phyloP scores from a whole-genome alignment of 192 early-diverging fungal species.

The Gamsiella multidivaricata region DNA sequence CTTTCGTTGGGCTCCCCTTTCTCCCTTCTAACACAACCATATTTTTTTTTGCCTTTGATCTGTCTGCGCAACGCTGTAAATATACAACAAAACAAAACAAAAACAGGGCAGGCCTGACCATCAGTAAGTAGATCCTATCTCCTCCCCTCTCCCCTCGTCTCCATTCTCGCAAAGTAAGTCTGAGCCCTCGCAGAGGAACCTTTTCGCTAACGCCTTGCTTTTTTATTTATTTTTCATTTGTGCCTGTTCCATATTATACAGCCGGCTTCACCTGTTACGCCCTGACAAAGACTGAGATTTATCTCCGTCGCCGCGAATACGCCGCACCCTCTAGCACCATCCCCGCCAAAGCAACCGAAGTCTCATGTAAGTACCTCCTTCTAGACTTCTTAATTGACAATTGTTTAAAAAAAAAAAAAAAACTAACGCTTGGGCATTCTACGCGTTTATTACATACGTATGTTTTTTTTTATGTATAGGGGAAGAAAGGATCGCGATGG shows the following conservation, averaged over 20 bases:
- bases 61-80: no score
- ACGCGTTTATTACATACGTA: no score
- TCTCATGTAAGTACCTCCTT: slow-evolving; percentile 48
- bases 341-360: slow-evolving; percentile 16
- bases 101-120: background rate
- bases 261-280: slow-evolving; percentile 33
- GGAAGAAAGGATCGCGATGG: slow-evolving; percentile 43
- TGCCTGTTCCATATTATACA: no score
- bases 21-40: no score
- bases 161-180: no score
- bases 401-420: no score
- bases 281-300: slow-evolving; percentile 38
- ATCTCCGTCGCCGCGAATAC: slow-evolving; percentile 35
- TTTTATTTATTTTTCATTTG: no score
- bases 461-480: slow-evolving; percentile 15
- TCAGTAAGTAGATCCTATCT: background rate
- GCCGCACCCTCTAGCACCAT: slow-evolving; percentile 26
- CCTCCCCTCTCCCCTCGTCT: background rate
- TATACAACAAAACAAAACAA: slow-evolving; percentile 5
- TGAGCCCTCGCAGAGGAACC: no score
- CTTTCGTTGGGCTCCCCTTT: background rate
- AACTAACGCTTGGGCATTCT: no score
- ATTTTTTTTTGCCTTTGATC: no score
- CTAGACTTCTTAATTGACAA: background rate
- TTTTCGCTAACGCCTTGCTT: no score